These are phyloP conservation scores for Corrigiola litoralis DNA, from an alignment of 179 eudicot genomes.

Conservation along the genomic window DNA sequence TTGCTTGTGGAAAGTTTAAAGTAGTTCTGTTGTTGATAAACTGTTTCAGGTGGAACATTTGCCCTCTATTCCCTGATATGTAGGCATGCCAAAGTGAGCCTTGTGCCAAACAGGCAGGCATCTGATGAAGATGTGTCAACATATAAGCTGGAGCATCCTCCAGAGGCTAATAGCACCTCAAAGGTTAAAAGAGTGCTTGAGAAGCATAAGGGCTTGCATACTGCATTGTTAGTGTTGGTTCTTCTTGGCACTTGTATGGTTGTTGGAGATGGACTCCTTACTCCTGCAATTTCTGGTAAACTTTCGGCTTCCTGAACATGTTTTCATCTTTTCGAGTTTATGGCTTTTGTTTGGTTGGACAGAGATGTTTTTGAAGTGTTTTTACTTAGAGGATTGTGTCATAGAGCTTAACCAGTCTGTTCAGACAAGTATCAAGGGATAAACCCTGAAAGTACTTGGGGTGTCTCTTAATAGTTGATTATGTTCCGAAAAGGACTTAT, in stretches of 20 bases:
- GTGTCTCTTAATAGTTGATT: no score
- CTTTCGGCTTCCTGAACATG: background rate
- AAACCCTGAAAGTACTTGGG: no score
- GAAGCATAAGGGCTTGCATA: conserved; percentile 60
- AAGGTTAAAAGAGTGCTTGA: conserved; percentile 58
- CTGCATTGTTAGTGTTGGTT: conserved; percentile 73
- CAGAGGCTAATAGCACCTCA: conserved; percentile 51
- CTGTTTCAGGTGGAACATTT: conserved; percentile 80
- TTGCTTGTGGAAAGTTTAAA: background rate
- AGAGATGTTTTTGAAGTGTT: background rate
- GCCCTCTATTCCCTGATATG: conserved; percentile 89
- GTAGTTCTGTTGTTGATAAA: background rate
- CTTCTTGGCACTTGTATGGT: conserved; percentile 93
- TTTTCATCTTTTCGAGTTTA: background rate
- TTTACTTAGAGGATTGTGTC: background rate
- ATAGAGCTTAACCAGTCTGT: background rate
- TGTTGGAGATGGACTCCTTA: conserved; percentile 82
- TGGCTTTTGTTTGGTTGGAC: background rate
- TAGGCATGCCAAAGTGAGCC: conserved; percentile 89
- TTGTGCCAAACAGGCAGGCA: conserved; percentile 73
- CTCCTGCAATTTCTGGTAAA: conserved; percentile 88
- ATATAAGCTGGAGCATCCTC: conserved; percentile 71
- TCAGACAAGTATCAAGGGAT: no score
- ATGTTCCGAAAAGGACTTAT: no score
- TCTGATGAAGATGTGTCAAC: conserved; percentile 85